Percentiles rank a stretch among this genome's conserved stretches.
These are phyloP conservation scores for Agastache rugosa DNA, from an alignment of 257 asterid species.

Conservation along the genomic window DNA sequence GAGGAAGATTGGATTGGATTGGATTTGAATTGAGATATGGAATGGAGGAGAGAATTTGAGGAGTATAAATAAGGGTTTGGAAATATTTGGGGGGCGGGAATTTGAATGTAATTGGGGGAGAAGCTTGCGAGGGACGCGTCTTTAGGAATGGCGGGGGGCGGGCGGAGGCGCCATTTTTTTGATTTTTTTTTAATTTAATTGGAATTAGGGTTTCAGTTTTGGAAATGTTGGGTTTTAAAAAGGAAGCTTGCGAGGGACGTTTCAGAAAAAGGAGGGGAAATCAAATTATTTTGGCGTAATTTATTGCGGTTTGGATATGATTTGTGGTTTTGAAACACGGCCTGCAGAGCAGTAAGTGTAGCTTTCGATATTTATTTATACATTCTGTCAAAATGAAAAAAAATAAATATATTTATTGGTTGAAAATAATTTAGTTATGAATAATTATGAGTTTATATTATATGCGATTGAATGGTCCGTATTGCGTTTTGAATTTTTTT, in stretches of 20 bases:
- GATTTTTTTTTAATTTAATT: not conserved
- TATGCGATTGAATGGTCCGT: not conserved
- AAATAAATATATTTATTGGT: not conserved
- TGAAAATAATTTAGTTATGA: not conserved
- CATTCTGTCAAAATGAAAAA: no score
- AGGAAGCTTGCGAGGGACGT: not conserved
- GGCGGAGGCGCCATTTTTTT: slow-evolving; percentile 15
- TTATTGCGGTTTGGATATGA: not conserved
- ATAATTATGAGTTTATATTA: not conserved
- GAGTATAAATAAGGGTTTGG: slow-evolving; percentile 28
- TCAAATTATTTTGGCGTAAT: not conserved
- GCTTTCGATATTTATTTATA: not conserved
- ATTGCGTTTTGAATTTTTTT: not conserved
- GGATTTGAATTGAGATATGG: slow-evolving; percentile 36
- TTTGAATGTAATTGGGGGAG: slow-evolving; percentile 30
- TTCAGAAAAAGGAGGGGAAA: not conserved
- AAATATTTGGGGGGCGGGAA: slow-evolving; percentile 14
- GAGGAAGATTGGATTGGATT: slow-evolving; percentile 5
- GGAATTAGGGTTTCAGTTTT: not conserved
- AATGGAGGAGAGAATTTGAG: not conserved
- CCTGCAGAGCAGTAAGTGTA: not conserved
- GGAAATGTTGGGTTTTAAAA: not conserved
- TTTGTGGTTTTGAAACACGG: not conserved
- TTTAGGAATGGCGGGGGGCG: slow-evolving; percentile 3
- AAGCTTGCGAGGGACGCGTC: slow-evolving; percentile 30